phyloP scores from a whole-genome alignment of 352 stramenopile species.

The Phytophthora pinifolia region DNA sequence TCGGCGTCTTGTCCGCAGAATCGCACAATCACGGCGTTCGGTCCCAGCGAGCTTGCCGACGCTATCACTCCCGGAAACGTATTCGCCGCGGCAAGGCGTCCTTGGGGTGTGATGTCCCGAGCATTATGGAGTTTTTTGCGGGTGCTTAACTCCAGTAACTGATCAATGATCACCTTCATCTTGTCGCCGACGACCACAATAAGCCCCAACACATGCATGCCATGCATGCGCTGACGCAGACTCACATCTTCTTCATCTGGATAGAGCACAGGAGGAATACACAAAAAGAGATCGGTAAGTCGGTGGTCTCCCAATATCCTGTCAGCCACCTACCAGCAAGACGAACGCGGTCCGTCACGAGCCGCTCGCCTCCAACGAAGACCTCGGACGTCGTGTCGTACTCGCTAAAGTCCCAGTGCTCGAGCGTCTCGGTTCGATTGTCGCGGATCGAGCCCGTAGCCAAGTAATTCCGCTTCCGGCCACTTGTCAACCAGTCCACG shows the following conservation, averaged over 20 bases:
- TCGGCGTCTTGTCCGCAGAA: conserved; percentile 71
- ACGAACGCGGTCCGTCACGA: conserved; percentile 72
- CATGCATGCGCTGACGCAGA: conserved; percentile 73
- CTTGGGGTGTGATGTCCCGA: conserved; percentile 72
- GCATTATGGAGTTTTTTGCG: conserved; percentile 77
- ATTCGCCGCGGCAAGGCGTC: conserved; percentile 46
- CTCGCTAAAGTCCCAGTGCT: conserved; percentile 80
- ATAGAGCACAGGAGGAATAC: background rate
- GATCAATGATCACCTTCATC: conserved; percentile 50
- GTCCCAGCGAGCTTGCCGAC: conserved; percentile 69
- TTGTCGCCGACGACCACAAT: conserved; percentile 65
- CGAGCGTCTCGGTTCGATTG: conserved; percentile 63
- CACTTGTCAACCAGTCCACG: conserved; percentile 85
- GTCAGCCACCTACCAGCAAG: conserved; percentile 42
- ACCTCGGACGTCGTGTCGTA: conserved; percentile 73
- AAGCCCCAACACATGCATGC: conserved; percentile 70
- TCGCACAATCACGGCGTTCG: conserved; percentile 67
- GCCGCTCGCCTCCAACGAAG: conserved; percentile 45
- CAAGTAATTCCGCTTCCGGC: conserved; percentile 80
- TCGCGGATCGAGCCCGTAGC: conserved; percentile 56
- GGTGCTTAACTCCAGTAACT: conserved; percentile 61
- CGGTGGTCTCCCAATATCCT: background rate
- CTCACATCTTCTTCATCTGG: conserved; percentile 70
- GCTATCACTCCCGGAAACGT: conserved; percentile 58
- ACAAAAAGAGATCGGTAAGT: conserved; percentile 4